Percentiles rank a stretch among this genome's conserved stretches.
Evolutionary conservation across 176 grass and related monocot species (phyloP).

Genomic region (Typha latifolia): DNA sequence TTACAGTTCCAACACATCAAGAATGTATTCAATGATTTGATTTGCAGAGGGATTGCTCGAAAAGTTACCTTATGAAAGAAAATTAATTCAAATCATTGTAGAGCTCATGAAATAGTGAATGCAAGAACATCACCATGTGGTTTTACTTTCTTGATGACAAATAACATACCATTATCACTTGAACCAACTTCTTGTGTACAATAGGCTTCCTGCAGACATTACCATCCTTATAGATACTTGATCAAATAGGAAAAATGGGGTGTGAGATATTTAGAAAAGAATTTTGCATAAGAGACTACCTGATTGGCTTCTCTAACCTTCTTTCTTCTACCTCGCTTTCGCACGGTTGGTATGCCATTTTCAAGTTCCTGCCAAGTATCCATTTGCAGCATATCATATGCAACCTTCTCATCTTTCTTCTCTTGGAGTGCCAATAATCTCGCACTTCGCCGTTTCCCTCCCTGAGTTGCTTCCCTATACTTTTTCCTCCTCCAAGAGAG

Average conservation of each 20-base stretch:
- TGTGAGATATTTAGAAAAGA: not conserved
- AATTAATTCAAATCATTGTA: not conserved
- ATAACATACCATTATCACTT: slow-evolving; percentile 1
- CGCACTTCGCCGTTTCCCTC: slow-evolving; percentile 57
- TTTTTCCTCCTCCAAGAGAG: slow-evolving; percentile 12
- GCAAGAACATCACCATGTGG: not conserved
- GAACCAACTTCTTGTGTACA: slow-evolving; percentile 14
- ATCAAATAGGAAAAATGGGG: too few species aligned
- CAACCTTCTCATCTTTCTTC: slow-evolving; percentile 35
- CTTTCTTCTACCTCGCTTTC: slow-evolving; percentile 32
- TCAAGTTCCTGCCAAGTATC: slow-evolving; percentile 33
- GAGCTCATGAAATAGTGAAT: not conserved
- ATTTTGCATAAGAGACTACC: slow-evolving; percentile 1
- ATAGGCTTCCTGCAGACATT: slow-evolving; percentile 36
- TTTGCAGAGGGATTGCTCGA: slow-evolving; percentile 15
- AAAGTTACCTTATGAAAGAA: slow-evolving; percentile 16
- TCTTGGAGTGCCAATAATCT: slow-evolving; percentile 50
- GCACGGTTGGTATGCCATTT: slow-evolving; percentile 22
- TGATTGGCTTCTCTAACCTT: slow-evolving; percentile 19
- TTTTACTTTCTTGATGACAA: not conserved
- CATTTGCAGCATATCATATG: slow-evolving; percentile 6
- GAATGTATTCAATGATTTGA: slow-evolving; percentile 47
- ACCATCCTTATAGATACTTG: not conserved
- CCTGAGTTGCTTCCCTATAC: not conserved
- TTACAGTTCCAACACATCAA: slow-evolving; percentile 54